A percentile compares a stretch with the other conserved stretches of the same genome.
Evolutionary conservation across 2,329 filamentous ascomycete genomes (phyloP).

Genomic region (Clarireedia monteithiana): DNA sequence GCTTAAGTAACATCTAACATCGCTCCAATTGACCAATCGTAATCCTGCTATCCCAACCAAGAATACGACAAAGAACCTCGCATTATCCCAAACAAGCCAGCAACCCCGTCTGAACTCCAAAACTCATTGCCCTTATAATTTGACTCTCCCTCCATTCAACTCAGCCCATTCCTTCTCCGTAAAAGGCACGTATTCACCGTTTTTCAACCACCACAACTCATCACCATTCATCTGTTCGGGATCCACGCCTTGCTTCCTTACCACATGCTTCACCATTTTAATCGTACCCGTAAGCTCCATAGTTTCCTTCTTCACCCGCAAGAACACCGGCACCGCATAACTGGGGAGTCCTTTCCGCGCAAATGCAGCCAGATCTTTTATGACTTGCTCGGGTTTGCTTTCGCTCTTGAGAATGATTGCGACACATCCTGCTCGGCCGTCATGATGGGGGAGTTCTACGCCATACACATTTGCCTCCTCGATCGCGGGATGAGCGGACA

Average conservation of each 20-base stretch:
- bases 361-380: conserved; percentile 56
- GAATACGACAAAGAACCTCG: background rate
- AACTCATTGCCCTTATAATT: conserved; percentile 13
- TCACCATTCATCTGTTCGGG: conserved; percentile 44
- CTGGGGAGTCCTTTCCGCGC: conserved; percentile 52
- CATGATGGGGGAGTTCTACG: conserved; percentile 69
- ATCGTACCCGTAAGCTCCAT: conserved; percentile 72
- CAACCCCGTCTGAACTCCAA: background rate
- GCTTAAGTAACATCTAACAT: background rate
- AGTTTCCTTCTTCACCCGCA: conserved; percentile 51
- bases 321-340: conserved; percentile 71
- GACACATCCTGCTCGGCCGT: conserved; percentile 77
- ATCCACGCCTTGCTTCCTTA: conserved; percentile 69
- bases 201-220: conserved; percentile 49
- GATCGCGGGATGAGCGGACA: conserved; percentile 59
- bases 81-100: background rate
- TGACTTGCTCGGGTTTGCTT: conserved; percentile 30
- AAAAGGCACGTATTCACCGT: conserved; percentile 62
- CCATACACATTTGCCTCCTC: conserved; percentile 83
- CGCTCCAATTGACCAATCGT: background rate
- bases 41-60: background rate
- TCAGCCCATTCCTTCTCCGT: conserved; percentile 57
- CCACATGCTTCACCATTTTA: conserved; percentile 74
- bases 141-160: conserved; percentile 60
- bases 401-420: conserved; percentile 53